These are phyloP conservation scores for Takakia lepidozioides DNA, from an alignment of 225 moss, liverwort and hornwort species.

Conservation along the genomic window DNA sequence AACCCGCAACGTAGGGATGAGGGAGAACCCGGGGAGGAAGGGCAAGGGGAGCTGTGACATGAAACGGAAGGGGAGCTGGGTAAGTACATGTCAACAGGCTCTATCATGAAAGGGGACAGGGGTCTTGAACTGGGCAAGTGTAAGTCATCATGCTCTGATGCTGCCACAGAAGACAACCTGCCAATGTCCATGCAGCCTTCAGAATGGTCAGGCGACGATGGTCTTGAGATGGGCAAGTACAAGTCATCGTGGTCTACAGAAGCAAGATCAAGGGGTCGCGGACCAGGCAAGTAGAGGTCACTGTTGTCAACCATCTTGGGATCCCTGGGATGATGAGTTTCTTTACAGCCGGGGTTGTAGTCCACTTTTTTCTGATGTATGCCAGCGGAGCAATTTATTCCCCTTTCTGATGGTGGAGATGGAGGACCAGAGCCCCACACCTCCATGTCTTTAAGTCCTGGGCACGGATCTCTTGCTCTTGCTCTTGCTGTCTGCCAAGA, in stretches of 20 bases:
- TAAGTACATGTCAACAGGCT: background rate
- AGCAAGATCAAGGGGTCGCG: background rate
- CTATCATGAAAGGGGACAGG: background rate
- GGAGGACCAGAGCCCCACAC: background rate
- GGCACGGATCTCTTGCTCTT: background rate
- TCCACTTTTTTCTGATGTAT: background rate
- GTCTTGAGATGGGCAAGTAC: background rate
- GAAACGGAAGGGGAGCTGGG: background rate
- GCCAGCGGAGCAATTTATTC: background rate
- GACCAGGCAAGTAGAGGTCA: background rate
- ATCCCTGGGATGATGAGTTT: background rate
- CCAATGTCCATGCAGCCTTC: background rate
- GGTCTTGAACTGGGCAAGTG: conserved; percentile 1
- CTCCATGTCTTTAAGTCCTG: background rate
- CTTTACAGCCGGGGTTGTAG: background rate
- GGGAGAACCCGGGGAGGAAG: conserved; percentile 2
- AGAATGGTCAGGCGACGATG: conserved; percentile 1
- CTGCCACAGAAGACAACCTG: background rate
- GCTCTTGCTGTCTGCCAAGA: accelerated
- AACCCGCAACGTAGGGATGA: too few relatives aligned
- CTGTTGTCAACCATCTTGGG: background rate
- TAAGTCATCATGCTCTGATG: background rate
- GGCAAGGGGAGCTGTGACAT: background rate
- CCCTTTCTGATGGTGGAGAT: background rate
- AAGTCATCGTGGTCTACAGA: background rate